Percentiles rank a stretch among this genome's conserved stretches.
These are phyloP conservation scores for Phaeotremella skinneri DNA, from an alignment of 768 basidiomycete species.

Conservation along the genomic window DNA sequence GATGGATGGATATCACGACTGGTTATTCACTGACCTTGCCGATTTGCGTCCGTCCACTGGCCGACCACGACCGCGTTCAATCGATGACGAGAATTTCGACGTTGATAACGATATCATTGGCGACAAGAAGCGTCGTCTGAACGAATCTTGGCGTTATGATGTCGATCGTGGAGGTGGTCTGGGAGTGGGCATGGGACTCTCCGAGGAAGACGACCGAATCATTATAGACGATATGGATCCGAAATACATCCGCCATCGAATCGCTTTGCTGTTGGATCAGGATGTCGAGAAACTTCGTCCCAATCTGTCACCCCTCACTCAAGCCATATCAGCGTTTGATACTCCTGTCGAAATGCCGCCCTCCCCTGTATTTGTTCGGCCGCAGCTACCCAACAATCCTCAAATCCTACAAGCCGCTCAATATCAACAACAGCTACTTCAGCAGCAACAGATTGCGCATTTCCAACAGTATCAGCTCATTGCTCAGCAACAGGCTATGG, in stretches of 20 bases:
- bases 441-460: slow-evolving; percentile 4
- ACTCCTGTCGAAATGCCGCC: slow-evolving; percentile 37
- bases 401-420: slow-evolving; percentile 20
- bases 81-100: slow-evolving; percentile 29
- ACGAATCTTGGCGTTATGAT: slow-evolving; percentile 53
- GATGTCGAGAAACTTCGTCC: slow-evolving; percentile 42
- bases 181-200: slow-evolving; percentile 50
- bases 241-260: slow-evolving; percentile 44
- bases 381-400: slow-evolving; percentile 27
- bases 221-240: slow-evolving; percentile 53
- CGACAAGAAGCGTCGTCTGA: slow-evolving; percentile 40
- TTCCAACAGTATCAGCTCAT: slow-evolving; percentile 26
- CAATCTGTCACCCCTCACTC: slow-evolving; percentile 26
- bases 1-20: slow-evolving; percentile 10
- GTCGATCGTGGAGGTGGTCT: slow-evolving; percentile 41
- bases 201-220: slow-evolving; percentile 47
- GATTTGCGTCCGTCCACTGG: slow-evolving; percentile 1
- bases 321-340: slow-evolving; percentile 29
- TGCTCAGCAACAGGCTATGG: slow-evolving; percentile 26
- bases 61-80: slow-evolving; percentile 28
- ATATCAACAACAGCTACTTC: slow-evolving; percentile 28
- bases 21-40: slow-evolving; percentile 34
- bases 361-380: slow-evolving; percentile 36
- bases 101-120: slow-evolving; percentile 19
- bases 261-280: slow-evolving; percentile 32